Percentiles rank a stretch among this genome's conserved stretches.
Evolutionary conservation across 116 monocot genomes (phyloP).

Genomic region (Posidonia oceanica): DNA sequence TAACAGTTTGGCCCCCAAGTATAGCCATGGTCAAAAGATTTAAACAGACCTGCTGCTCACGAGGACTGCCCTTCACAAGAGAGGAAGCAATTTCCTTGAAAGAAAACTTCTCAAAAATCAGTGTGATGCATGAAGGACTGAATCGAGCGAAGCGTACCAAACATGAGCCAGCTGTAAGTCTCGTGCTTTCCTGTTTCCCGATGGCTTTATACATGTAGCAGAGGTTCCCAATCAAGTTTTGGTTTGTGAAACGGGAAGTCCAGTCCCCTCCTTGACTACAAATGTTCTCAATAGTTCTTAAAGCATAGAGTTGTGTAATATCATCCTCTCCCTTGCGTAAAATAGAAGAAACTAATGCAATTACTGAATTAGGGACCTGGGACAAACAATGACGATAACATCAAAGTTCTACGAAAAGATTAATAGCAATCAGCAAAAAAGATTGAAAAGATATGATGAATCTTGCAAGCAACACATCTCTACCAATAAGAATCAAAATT

Average conservation of each 20-base stretch:
- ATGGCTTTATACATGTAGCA: constrained; percentile 86
- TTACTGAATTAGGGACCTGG: constrained; percentile 77
- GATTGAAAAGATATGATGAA: too few species aligned
- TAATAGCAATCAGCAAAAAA: too few species aligned
- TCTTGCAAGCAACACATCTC: too few species aligned
- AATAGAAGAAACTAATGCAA: constrained; percentile 80
- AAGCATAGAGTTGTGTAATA: constrained; percentile 75
- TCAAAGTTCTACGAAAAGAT: too few species aligned
- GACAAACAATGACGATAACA: not conserved
- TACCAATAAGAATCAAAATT: too few species aligned
- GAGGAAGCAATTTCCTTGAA: constrained; percentile 66
- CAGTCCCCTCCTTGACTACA: constrained; percentile 86
- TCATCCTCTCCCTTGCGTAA: constrained; percentile 95
- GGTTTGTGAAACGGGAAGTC: constrained; percentile 71
- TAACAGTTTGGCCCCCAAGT: constrained; percentile 27
- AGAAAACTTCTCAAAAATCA: constrained; percentile 68
- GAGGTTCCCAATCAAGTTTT: constrained; percentile 72
- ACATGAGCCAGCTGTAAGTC: constrained; percentile 88
- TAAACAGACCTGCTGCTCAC: constrained; percentile 74
- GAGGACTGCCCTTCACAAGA: constrained; percentile 50
- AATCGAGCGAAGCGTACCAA: constrained; percentile 77
- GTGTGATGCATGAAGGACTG: constrained; percentile 45
- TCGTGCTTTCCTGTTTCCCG: constrained; percentile 81
- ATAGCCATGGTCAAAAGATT: constrained; percentile 74
- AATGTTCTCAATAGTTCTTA: constrained; percentile 85